These are phyloP conservation scores for Fistulina hepatica DNA, from an alignment of 1,284 basidiomycete species.

Conservation along the genomic window DNA sequence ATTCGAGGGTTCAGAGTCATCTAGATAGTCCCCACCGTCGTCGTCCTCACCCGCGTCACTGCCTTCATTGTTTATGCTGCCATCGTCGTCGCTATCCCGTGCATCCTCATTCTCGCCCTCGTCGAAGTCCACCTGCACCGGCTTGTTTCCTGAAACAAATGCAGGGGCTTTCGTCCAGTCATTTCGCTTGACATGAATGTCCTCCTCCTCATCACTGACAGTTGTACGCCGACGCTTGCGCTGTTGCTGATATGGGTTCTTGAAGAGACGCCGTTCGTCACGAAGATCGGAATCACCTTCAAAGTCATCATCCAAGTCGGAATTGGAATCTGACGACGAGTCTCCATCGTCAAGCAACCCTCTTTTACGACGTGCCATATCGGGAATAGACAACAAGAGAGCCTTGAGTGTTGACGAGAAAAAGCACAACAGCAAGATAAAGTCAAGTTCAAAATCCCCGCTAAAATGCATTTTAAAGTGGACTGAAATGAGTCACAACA, in stretches of 20 bases:
- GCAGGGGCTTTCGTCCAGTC: constrained; percentile 74
- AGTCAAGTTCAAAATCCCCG: too few relatives aligned
- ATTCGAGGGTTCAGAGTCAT: constrained; percentile 28
- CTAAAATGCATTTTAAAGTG: too few relatives aligned
- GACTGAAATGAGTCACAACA: too few relatives aligned
- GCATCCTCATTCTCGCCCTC: constrained; percentile 33
- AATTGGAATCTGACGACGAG: constrained; percentile 47
- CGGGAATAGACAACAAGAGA: constrained; percentile 3
- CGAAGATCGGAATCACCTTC: constrained; percentile 59
- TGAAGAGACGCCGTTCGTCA: constrained; percentile 71
- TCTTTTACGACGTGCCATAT: constrained; percentile 77
- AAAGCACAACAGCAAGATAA: too few relatives aligned
- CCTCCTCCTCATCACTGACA: constrained; percentile 50
- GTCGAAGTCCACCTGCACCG: constrained; percentile 36
- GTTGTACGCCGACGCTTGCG: constrained; percentile 58
- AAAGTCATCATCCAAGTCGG: constrained; percentile 30
- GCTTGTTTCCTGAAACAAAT: constrained; percentile 54
- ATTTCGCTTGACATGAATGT: constrained; percentile 30
- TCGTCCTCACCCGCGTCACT: constrained; percentile 27
- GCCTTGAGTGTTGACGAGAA: too few relatives aligned
- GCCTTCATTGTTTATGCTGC: too few relatives aligned
- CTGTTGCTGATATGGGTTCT: constrained; percentile 68
- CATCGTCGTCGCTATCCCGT: constrained; percentile 20
- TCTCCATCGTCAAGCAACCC: constrained; percentile 65
- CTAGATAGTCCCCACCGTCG: constrained; percentile 28